These are phyloP conservation scores for Myrica gale DNA, from an alignment of 306 rosid genomes.

Conservation along the genomic window DNA sequence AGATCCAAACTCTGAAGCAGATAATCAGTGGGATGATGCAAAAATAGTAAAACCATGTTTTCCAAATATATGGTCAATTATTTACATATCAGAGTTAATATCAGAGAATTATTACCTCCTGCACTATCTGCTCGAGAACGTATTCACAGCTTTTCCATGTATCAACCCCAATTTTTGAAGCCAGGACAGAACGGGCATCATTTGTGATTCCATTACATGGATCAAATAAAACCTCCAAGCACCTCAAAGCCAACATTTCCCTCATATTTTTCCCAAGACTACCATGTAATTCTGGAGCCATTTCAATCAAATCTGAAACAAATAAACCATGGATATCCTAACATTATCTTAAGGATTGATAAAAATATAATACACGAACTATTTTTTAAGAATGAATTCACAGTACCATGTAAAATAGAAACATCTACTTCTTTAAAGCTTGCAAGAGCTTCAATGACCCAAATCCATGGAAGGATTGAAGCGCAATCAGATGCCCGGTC, in stretches of 20 bases:
- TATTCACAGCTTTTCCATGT: slow-evolving; percentile 41
- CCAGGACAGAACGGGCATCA: slow-evolving; percentile 30
- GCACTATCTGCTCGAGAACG: slow-evolving; percentile 46
- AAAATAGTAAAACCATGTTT: not conserved
- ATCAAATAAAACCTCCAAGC: slow-evolving; percentile 56
- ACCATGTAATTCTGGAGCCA: slow-evolving; percentile 39
- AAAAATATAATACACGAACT: too few relatives aligned
- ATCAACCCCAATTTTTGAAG: slow-evolving; percentile 44
- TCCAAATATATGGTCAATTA: slow-evolving; percentile 9
- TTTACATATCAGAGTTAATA: slow-evolving; percentile 5
- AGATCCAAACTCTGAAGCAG: slow-evolving; percentile 18
- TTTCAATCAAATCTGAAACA: slow-evolving; percentile 45
- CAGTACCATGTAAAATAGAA: slow-evolving; percentile 45
- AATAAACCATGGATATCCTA: too few relatives aligned
- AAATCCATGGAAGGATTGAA: slow-evolving; percentile 50
- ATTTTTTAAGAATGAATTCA: not conserved
- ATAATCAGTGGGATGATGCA: slow-evolving; percentile 13
- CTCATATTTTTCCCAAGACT: slow-evolving; percentile 36
- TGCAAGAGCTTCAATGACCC: slow-evolving; percentile 74
- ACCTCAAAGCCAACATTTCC: slow-evolving; percentile 66
- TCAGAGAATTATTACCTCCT: slow-evolving; percentile 42
- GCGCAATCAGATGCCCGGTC: slow-evolving; percentile 28
- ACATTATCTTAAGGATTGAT: too few relatives aligned
- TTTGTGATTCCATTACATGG: slow-evolving; percentile 5
- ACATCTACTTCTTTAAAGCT: slow-evolving; percentile 30